These are phyloP conservation scores for Penicillium canariense DNA, from an alignment of 495 filamentous ascomycete genomes.

Conservation along the genomic window DNA sequence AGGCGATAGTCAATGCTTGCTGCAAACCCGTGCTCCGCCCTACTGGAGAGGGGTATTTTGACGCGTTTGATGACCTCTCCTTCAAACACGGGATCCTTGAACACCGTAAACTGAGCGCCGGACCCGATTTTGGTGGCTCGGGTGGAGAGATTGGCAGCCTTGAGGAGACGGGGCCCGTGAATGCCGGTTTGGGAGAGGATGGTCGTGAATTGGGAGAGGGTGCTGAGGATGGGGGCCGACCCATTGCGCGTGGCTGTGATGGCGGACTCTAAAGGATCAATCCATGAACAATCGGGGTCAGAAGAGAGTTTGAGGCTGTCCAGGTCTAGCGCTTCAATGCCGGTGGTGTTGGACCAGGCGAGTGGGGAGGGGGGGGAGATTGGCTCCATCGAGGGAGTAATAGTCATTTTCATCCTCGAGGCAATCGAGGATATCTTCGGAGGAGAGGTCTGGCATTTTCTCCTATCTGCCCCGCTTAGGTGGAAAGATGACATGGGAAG, in stretches of 20 bases:
- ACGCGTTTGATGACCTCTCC: constrained; percentile 23
- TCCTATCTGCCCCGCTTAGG: not conserved
- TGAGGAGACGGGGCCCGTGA: constrained; percentile 19
- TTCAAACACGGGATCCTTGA: constrained; percentile 18
- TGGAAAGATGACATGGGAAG: too few species aligned
- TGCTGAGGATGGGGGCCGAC: constrained; percentile 15
- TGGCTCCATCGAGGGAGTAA: constrained; percentile 1
- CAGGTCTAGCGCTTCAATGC: constrained; percentile 7
- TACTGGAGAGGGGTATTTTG: constrained; percentile 9
- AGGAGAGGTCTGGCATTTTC: constrained; percentile 6
- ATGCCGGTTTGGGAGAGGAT: constrained; percentile 24
- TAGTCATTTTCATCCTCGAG: constrained; percentile 8
- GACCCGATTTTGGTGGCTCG: constrained; percentile 17
- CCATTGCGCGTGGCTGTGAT: constrained; percentile 25
- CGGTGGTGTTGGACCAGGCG: constrained; percentile 2
- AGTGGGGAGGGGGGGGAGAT: not conserved
- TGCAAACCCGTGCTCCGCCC: constrained; percentile 4
- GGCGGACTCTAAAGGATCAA: constrained; percentile 10
- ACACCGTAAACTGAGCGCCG: constrained; percentile 20
- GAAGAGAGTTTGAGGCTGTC: constrained; percentile 8
- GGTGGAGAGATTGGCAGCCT: constrained; percentile 11
- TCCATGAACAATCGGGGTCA: constrained; percentile 12
- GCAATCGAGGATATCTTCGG: constrained; percentile 9
- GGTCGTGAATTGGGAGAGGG: constrained; percentile 21
- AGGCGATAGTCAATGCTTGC: constrained; percentile 10